Evolutionary conservation across 768 basidiomycete species (phyloP), one percentile per base, ranked within the genome.

Genomic region (Lactarius psammicola): DNA sequence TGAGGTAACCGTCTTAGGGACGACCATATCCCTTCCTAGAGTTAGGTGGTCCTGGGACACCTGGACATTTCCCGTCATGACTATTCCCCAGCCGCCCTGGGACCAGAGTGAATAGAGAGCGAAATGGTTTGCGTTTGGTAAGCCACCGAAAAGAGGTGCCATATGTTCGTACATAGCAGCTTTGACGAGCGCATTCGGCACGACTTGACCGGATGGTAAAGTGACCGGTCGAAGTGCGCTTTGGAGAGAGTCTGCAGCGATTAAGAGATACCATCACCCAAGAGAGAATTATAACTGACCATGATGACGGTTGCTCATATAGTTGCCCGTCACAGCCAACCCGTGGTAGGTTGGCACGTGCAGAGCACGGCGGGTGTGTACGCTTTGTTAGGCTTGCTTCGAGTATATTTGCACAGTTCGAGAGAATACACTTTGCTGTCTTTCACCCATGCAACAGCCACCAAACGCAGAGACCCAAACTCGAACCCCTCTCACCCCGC

Each of bases 101-200:
- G 86, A 84, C 94, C 95, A 98, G 70, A 79, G 78, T 0, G 82
- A 75, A 73, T 98, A 97, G 33, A 97, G 79, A 0, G 76, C 71
- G 40, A 81, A 72, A 74, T 94, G 90, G 53, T 79, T 74, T 17
- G 77, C 70, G 68, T 90, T 92, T 0, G 95, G 94, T 11, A 84
- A 82, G 0, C 92, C 92, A 26, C 92, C 90, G 11, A 77, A 77
- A 34, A 88, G 78, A 4, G 74, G 68, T 0, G 88, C 83, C 11
- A 96, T 79, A 71, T 93, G 88, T 74, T 98, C 95, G 69, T 95
- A 95, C 83, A 95, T 81, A 0, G 95, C 87, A n/a, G 85, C 92
- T 94, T 98, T 70, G 13, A 69, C 69, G 17, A 70, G 64, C 18
- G 64, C 33, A 28, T 70, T 70, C n/a, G 64, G 42, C 18, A 70